Conservation (phyloP, 345 rosid genomes). For the Iberis pinnata region DNA sequence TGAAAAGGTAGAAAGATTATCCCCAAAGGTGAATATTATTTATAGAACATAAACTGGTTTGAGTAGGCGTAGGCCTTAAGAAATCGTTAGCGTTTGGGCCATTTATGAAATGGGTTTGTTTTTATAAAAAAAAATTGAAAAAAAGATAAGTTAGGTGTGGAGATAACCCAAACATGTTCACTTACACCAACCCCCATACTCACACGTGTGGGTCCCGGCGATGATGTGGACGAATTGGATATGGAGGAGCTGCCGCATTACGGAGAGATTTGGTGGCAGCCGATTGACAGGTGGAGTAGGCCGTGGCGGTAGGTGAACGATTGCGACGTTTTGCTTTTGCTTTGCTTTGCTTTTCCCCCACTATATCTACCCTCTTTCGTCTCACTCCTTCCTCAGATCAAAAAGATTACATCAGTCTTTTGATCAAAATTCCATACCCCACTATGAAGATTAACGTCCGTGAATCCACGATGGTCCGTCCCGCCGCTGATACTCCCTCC, state of each 20-base stretch:
- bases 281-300: constrained; percentile 25
- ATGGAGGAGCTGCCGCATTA: neutral
- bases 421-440: neutral
- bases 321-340: constrained; percentile 7
- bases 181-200: no score
- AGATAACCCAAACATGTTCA: no score
- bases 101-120: no score
- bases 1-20: no score
- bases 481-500: constrained; percentile 58
- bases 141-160: no score
- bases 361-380: constrained; percentile 1
- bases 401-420: neutral
- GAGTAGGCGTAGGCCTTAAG: no score
- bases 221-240: no score
- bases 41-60: no score
- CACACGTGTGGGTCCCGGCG: no score
- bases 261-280: constrained; percentile 20
- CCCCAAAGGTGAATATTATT: no score
- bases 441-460: constrained; percentile 57
- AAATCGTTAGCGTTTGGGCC: no score
- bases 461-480: constrained; percentile 66
- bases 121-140: no score
- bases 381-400: neutral
- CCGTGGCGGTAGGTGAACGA: constrained; percentile 32
- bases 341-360: neutral